phyloP scores from a whole-genome alignment of 1,284 basidiomycete species.

The Trametes sp. region DNA sequence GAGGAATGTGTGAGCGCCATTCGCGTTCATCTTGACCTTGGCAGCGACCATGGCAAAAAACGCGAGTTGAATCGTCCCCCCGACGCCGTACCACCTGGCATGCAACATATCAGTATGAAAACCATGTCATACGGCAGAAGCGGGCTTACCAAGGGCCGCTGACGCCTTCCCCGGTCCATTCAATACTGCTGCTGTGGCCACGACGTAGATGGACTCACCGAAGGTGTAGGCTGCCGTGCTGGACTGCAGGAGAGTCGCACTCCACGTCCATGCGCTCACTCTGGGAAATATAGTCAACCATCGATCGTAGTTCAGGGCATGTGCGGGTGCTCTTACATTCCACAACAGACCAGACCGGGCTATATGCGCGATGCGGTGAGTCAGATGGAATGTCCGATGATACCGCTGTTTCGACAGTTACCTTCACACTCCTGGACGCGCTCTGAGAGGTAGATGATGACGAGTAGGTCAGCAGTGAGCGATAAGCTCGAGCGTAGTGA shows the following conservation, averaged over 20 bases:
- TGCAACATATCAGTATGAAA: not conserved
- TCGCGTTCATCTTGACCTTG: slow-evolving; percentile 77
- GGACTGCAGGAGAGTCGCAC: slow-evolving; percentile 64
- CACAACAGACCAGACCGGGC: slow-evolving; percentile 72
- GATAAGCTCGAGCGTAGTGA: too few relatives aligned
- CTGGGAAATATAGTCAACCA: slow-evolving; percentile 40
- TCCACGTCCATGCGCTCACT: slow-evolving; percentile 69
- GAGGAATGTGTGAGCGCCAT: slow-evolving; percentile 62
- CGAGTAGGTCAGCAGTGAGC: too few relatives aligned
- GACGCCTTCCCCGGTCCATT: slow-evolving; percentile 41
- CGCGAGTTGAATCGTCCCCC: slow-evolving; percentile 75
- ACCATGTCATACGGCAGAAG: fast-evolving
- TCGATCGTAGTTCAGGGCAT: too few relatives aligned
- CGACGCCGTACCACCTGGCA: slow-evolving; percentile 60
- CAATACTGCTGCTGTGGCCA: not conserved
- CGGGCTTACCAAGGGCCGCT: slow-evolving; percentile 54
- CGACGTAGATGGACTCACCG: slow-evolving; percentile 39
- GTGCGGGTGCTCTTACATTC: slow-evolving; percentile 47
- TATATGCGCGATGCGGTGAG: slow-evolving; percentile 37
- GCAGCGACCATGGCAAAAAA: slow-evolving; percentile 79
- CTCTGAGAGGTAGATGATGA: slow-evolving; percentile 35
- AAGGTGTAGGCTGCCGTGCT: slow-evolving; percentile 62
- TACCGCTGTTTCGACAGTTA: too few relatives aligned
- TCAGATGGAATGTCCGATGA: too few relatives aligned
- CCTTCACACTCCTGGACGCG: slow-evolving; percentile 58